These are phyloP conservation scores for Talaromyces piceae DNA, from an alignment of 2,329 filamentous ascomycete genomes.

Conservation along the genomic window DNA sequence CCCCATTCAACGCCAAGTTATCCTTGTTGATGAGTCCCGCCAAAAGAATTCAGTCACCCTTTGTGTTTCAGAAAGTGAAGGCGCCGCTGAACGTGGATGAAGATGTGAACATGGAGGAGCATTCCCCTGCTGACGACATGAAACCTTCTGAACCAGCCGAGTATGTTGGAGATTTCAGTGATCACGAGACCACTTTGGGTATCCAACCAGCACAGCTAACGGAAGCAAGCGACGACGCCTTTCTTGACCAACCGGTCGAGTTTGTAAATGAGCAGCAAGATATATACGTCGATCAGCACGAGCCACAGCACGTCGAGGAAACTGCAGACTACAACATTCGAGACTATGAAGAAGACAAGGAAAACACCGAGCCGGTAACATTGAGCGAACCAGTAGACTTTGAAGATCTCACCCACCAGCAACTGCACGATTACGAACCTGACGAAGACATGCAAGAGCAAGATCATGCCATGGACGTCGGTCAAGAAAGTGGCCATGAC, in stretches of 20 bases:
- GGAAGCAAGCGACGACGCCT: conserved; percentile 9
- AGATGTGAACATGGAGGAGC: conserved; percentile 5
- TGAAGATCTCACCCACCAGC: not conserved
- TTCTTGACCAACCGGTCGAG: conserved; percentile 4
- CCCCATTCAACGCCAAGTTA: conserved; percentile 27
- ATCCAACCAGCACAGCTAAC: not conserved
- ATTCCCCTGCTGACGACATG: conserved; percentile 2
- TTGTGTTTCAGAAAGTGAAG: conserved; percentile 21
- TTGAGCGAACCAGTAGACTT: not conserved
- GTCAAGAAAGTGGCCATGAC: not conserved
- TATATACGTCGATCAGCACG: not conserved
- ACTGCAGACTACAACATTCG: not conserved
- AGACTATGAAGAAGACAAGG: not conserved
- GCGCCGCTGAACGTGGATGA: conserved; percentile 1
- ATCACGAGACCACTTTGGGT: conserved; percentile 7
- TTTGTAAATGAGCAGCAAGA: not conserved
- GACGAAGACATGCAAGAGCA: conserved; percentile 5
- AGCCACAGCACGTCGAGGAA: not conserved
- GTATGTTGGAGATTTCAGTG: conserved; percentile 13
- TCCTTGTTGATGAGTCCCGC: conserved; percentile 39
- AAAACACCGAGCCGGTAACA: not conserved
- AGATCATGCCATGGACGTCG: not conserved
- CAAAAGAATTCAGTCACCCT: conserved; percentile 33
- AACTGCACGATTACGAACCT: not conserved
- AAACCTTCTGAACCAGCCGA: not conserved